Conservation (phyloP, 768 basidiomycete genomes). For the Coprinellus micaceus region DNA sequence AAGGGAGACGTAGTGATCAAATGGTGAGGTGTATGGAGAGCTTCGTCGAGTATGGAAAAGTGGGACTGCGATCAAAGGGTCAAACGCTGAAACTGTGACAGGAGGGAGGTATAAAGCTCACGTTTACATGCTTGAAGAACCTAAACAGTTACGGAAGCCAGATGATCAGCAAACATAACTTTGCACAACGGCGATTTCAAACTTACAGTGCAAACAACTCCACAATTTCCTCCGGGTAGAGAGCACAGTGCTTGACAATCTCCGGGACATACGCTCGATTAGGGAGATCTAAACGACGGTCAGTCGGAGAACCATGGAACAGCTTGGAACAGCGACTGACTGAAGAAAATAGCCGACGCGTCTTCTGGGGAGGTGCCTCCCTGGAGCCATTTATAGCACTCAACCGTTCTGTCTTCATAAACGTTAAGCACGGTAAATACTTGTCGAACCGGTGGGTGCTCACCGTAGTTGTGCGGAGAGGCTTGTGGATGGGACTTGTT, state of each 20-base stretch:
- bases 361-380: constrained; percentile 34
- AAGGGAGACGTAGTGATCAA: constrained; percentile 55
- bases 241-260: constrained; percentile 43
- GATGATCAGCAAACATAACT: not conserved
- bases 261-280: constrained; percentile 34
- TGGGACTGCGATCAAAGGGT: constrained; percentile 37
- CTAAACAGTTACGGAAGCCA: constrained; percentile 21
- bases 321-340: constrained; percentile 24
- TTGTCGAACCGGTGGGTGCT: not conserved
- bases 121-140: constrained; percentile 54
- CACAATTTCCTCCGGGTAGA: constrained; percentile 49
- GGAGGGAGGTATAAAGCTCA: constrained; percentile 28
- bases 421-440: not conserved
- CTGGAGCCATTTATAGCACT: constrained; percentile 20
- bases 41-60: constrained; percentile 55
- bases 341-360: constrained; percentile 33
- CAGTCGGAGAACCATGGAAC: constrained; percentile 2
- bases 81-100: not conserved
- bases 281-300: constrained; percentile 11
- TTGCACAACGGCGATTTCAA: not conserved
- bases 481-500: constrained; percentile 25
- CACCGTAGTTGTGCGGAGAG: constrained; percentile 9
- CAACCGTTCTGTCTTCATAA: not conserved
- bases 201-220: constrained; percentile 50
- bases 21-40: constrained; percentile 49